phyloP scores from a whole-genome alignment of 1,284 basidiomycete species.

The Leccinum variabile region DNA sequence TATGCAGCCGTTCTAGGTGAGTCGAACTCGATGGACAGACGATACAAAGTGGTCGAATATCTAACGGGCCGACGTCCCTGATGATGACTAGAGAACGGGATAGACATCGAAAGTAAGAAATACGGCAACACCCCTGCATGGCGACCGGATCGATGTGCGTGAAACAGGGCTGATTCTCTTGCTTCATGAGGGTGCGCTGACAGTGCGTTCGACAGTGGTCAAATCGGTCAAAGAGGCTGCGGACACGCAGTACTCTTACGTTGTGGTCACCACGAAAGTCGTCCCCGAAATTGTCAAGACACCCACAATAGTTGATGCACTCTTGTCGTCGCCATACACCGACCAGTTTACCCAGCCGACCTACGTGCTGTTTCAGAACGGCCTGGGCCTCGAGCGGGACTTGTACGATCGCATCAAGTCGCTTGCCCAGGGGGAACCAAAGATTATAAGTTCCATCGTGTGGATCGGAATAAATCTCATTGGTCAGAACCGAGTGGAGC shows the following conservation, averaged over 20 bases:
- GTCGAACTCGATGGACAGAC: constrained; percentile 7
- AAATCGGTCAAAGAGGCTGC: constrained; percentile 57
- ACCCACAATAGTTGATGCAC: constrained; percentile 55
- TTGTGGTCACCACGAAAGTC: constrained; percentile 72
- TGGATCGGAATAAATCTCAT: constrained; percentile 54
- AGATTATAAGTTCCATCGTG: constrained; percentile 54
- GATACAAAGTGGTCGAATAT: neutral
- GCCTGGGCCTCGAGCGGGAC: constrained; percentile 71
- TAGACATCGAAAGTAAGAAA: constrained; percentile 57
- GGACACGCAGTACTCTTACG: constrained; percentile 62
- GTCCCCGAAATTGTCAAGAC: constrained; percentile 68
- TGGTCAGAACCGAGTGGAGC: constrained; percentile 48
- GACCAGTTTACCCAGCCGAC: constrained; percentile 51
- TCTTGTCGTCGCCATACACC: constrained; percentile 53
- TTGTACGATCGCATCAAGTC: constrained; percentile 54
- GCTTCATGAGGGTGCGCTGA: neutral
- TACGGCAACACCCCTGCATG: constrained; percentile 60
- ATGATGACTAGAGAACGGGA: constrained; percentile 43
- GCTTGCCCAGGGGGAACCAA: constrained; percentile 44
- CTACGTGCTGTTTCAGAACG: constrained; percentile 77
- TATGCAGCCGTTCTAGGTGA: constrained; percentile 57
- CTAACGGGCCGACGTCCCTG: neutral
- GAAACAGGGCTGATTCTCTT: neutral
- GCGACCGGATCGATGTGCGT: constrained; percentile 63
- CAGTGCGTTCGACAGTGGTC: constrained; percentile 45